Evolutionary conservation across 164 flowering plant species (phyloP).

Genomic region (Piper betle): DNA sequence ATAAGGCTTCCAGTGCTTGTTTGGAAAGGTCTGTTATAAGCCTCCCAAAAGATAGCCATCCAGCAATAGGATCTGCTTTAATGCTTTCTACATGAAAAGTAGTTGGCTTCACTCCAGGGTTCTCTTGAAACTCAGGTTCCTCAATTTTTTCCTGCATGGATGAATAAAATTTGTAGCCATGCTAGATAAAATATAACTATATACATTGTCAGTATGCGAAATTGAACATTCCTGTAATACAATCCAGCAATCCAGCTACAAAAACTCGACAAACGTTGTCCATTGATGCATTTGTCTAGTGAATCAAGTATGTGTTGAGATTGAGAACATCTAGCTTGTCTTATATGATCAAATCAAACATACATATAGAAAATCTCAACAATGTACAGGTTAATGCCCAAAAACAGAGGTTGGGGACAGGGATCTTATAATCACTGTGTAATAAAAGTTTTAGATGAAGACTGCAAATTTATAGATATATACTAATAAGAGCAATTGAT

Average conservation of each 20-base stretch:
- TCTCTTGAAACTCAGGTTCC: conserved; percentile 12
- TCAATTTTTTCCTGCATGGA: not conserved
- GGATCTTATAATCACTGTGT: too few species aligned
- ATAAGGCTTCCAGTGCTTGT: conserved; percentile 41
- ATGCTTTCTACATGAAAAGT: conserved; percentile 23
- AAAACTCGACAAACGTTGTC: too few species aligned
- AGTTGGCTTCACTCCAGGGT: conserved; percentile 22
- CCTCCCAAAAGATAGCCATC: conserved; percentile 82
- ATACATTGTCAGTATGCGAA: not conserved
- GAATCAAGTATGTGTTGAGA: not conserved
- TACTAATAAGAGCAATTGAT: too few species aligned
- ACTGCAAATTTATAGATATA: not conserved
- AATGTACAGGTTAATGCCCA: too few species aligned
- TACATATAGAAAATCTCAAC: not conserved
- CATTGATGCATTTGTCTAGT: too few species aligned
- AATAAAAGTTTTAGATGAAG: not conserved
- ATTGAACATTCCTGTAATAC: too few species aligned
- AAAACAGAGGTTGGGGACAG: too few species aligned
- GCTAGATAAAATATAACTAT: too few species aligned
- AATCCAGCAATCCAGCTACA: too few species aligned
- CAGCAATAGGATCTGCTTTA: conserved; percentile 54
- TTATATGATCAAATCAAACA: not conserved
- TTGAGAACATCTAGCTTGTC: not conserved
- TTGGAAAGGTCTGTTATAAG: conserved; percentile 54
- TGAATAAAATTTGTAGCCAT: not conserved